Percentiles rank a stretch among this genome's conserved stretches.
These are phyloP conservation scores for Yarrowia porcina DNA, from an alignment of 805 yeast species.

Conservation along the genomic window DNA sequence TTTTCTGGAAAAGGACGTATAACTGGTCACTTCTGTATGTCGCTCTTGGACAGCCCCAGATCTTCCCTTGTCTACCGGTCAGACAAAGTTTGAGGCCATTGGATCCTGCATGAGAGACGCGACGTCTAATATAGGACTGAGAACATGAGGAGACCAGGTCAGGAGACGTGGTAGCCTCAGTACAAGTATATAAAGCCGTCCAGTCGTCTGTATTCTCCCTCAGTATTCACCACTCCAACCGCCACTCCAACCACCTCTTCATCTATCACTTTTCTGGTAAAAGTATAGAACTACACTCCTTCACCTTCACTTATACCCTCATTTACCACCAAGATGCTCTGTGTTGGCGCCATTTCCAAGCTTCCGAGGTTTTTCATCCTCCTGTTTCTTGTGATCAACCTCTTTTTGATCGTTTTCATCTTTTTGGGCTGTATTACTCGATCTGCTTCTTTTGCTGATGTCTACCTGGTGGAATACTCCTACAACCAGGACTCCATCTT, in stretches of 20 bases:
- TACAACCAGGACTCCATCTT: constrained; percentile 12
- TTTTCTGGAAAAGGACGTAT: no score
- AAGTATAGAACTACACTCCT: not conserved
- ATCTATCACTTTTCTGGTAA: not conserved
- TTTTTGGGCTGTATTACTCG: constrained; percentile 6
- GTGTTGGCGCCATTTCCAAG: not conserved
- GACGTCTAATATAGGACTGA: no score
- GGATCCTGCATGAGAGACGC: not conserved
- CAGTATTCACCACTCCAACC: not conserved
- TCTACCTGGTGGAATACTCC: constrained; percentile 2
- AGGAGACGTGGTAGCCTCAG: not conserved
- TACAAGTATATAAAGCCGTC: not conserved
- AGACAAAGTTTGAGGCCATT: constrained; percentile 2
- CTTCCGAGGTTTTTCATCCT: constrained; percentile 4
- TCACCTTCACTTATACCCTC: not conserved
- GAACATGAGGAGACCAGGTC: not conserved
- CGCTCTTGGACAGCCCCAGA: no score
- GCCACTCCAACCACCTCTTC: not conserved
- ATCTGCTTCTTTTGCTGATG: not conserved
- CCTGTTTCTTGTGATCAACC: constrained; percentile 5
- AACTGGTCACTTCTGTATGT: no score
- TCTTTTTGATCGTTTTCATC: not conserved
- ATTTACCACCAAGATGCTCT: not conserved
- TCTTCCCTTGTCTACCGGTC: not conserved
- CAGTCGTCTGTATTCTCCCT: accelerated